Conservation (phyloP, 306 rosid species). For the Urtica urens region DNA sequence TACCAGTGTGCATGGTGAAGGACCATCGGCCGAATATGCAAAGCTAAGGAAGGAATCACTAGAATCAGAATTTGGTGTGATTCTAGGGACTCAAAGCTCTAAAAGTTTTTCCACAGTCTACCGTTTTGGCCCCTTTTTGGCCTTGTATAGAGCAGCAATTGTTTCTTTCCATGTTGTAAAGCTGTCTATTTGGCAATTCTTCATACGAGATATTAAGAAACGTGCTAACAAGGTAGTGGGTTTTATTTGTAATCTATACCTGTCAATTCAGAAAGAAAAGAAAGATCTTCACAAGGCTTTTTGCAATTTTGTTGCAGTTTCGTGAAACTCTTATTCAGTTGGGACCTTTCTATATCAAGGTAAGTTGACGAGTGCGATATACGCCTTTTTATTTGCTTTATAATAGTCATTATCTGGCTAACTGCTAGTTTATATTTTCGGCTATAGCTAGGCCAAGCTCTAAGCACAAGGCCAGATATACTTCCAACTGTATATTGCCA, state of each 20-base stretch:
- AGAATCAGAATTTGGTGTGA: slow-evolving; percentile 67
- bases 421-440: background rate
- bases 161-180: slow-evolving; percentile 73
- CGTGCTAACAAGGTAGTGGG: slow-evolving; percentile 67
- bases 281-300: slow-evolving; percentile 25
- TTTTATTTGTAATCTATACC: too few relatives aligned
- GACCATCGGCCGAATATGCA: slow-evolving; percentile 85
- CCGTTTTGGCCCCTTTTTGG: slow-evolving; percentile 75
- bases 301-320: slow-evolving; percentile 59
- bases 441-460: slow-evolving; percentile 92
- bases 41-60: slow-evolving; percentile 76
- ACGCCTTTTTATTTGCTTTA: background rate
- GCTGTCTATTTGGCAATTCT: slow-evolving; percentile 59
- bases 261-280: too few relatives aligned
- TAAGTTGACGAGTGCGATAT: slow-evolving; percentile 30
- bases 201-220: slow-evolving; percentile 47
- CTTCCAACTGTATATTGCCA: slow-evolving; percentile 70
- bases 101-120: slow-evolving; percentile 47
- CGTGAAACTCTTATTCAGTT: slow-evolving; percentile 80
- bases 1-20: slow-evolving; percentile 86
- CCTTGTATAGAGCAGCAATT: slow-evolving; percentile 76
- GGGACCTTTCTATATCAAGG: slow-evolving; percentile 98
- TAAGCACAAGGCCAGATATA: slow-evolving; percentile 94
- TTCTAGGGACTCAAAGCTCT: slow-evolving; percentile 58
- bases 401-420: background rate